Conservation (phyloP, 352 stramenopile genomes). For the Globisporangium sylvaticum region DNA sequence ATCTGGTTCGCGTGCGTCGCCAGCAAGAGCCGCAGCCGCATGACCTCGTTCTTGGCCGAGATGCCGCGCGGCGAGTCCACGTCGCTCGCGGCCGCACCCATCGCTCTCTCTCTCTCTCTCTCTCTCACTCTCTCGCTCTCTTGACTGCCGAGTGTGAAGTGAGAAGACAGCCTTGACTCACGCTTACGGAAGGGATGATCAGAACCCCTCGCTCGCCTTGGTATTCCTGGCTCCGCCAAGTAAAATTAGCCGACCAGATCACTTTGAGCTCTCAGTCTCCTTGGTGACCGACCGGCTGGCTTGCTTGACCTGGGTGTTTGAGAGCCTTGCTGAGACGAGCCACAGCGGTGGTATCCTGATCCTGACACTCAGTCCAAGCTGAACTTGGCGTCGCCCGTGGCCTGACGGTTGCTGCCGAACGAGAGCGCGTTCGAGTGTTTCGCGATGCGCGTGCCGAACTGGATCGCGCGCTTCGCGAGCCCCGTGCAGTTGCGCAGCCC, state of each 20-base stretch:
- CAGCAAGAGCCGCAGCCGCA: constrained; percentile 11
- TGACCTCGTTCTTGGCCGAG: constrained; percentile 21
- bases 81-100: constrained; percentile 19
- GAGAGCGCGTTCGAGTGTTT: constrained; percentile 75
- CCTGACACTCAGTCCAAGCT: neutral
- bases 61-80: constrained; percentile 20
- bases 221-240: neutral
- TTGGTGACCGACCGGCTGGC: neutral
- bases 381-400: constrained; percentile 39
- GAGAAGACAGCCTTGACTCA: neutral
- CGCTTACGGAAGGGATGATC: neutral
- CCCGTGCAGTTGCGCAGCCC: constrained; percentile 56
- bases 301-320: neutral
- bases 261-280: neutral
- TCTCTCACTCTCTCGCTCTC: neutral
- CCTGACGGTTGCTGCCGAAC: constrained; percentile 51
- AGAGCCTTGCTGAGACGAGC: neutral
- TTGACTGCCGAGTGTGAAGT: neutral
- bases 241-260: neutral
- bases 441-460: constrained; percentile 92
- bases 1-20: constrained; percentile 5
- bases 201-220: neutral
- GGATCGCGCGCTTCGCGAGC: constrained; percentile 92
- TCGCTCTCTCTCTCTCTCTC: neutral
- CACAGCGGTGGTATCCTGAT: neutral